Evolutionary conservation across 2,329 filamentous ascomycete species (phyloP).

Genomic region (Pseudogymnoascus verrucosus): DNA sequence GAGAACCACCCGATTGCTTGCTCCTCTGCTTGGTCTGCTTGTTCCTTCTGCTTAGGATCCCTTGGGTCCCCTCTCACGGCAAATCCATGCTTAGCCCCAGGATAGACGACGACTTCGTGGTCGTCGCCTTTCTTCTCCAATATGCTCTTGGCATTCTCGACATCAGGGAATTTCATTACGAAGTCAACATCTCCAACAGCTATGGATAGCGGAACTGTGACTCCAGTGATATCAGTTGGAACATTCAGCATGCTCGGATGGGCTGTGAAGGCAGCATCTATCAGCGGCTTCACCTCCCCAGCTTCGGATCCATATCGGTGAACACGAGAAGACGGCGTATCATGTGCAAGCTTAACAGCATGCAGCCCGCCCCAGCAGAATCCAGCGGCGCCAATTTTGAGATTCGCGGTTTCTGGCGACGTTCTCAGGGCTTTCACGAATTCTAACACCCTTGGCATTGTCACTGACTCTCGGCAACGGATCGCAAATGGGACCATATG

Average conservation of each 20-base stretch:
- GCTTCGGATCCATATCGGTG: conserved; percentile 13
- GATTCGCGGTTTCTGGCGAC: conserved; percentile 19
- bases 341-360: conserved; percentile 39
- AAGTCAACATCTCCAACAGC: conserved; percentile 38
- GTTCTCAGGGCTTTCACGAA: conserved; percentile 33
- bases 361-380: conserved; percentile 59
- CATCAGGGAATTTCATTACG: conserved; percentile 26
- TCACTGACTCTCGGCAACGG: conserved; percentile 21
- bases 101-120: conserved; percentile 24
- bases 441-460: conserved; percentile 29
- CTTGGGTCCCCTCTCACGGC: conserved; percentile 26
- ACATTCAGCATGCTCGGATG: conserved; percentile 44
- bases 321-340: conserved; percentile 23
- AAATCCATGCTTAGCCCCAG: conserved; percentile 31
- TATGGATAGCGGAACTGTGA: conserved; percentile 36
- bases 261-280: conserved; percentile 45
- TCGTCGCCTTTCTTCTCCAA: conserved; percentile 19
- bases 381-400: conserved; percentile 45
- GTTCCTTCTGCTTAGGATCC: conserved; percentile 23
- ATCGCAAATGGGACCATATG: conserved; percentile 28
- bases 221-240: conserved; percentile 37
- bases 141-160: conserved; percentile 16
- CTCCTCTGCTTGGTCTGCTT: conserved; percentile 26
- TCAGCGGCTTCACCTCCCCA: conserved; percentile 28
- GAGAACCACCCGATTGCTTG: conserved; percentile 30